A percentile compares a stretch with the other conserved stretches of the same genome.
phyloP scores from a whole-genome alignment of 129 eudicot genomes.

The Heracleum sosnowskyi region DNA sequence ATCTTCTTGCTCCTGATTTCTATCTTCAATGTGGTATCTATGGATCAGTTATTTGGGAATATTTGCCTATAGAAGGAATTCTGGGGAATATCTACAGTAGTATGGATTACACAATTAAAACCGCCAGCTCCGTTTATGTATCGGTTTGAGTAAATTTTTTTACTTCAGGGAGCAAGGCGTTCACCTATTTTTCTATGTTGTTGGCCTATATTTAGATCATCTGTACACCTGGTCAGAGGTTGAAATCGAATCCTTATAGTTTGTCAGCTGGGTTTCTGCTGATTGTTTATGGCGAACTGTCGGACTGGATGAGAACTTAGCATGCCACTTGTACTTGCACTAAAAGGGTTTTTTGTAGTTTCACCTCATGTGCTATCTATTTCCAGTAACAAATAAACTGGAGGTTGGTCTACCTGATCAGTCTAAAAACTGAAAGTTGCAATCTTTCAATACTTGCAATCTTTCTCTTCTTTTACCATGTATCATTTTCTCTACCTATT shows the following conservation, averaged over 20 bases:
- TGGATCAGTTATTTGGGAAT: neutral
- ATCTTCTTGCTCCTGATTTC: neutral
- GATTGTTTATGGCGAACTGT: neutral
- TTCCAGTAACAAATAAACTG: constrained; percentile 19
- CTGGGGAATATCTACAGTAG: neutral
- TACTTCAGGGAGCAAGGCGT: neutral
- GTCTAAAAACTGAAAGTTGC: neutral
- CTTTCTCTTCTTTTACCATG: constrained; percentile 19
- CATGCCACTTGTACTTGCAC: neutral
- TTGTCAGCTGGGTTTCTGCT: neutral
- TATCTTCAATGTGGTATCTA: neutral
- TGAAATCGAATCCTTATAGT: neutral
- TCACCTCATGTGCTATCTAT: neutral
- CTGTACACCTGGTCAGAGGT: neutral
- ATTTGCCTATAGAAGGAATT: neutral
- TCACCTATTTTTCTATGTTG: neutral
- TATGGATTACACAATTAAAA: neutral
- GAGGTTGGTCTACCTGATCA: constrained; percentile 25
- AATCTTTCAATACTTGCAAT: constrained; percentile 3
- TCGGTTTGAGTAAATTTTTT: neutral
- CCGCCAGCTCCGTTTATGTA: neutral
- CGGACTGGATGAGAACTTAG: constrained; percentile 3
- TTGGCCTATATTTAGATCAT: neutral
- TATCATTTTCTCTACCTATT: constrained; percentile 6
- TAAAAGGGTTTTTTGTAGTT: neutral